These are phyloP conservation scores for Asterella californica DNA, from an alignment of 225 moss, liverwort and hornwort species.

Conservation along the genomic window DNA sequence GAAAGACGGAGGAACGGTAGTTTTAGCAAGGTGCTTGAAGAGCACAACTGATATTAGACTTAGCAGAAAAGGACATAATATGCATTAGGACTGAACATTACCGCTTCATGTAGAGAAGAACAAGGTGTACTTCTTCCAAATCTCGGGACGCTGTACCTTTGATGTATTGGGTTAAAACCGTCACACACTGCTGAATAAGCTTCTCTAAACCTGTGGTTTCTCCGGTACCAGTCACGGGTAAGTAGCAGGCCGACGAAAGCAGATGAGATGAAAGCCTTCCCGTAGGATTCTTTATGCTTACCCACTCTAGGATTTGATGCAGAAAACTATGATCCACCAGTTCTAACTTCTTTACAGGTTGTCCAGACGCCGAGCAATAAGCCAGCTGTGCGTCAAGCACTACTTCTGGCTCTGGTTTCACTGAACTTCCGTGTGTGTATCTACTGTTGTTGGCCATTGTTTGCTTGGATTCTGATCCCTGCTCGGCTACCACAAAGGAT, in stretches of 20 bases:
- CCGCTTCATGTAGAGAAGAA: slow-evolving; percentile 56
- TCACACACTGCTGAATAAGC: slow-evolving; percentile 49
- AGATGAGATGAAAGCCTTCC: slow-evolving; percentile 54
- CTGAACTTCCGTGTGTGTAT: background rate
- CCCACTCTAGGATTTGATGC: slow-evolving; percentile 10
- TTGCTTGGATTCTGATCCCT: background rate
- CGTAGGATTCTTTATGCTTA: slow-evolving; percentile 5
- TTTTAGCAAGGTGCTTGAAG: background rate
- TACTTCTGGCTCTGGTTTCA: background rate
- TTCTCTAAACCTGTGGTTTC: slow-evolving; percentile 31
- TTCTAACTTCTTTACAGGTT: background rate
- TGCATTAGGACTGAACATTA: slow-evolving; percentile 2
- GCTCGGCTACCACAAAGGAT: slow-evolving; percentile 21
- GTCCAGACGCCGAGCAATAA: background rate
- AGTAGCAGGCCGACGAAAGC: slow-evolving; percentile 54
- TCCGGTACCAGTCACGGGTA: slow-evolving; percentile 20
- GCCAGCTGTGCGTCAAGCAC: background rate
- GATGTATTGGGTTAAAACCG: slow-evolving; percentile 60
- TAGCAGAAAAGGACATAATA: background rate
- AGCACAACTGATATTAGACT: background rate
- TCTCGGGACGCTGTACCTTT: slow-evolving; percentile 50
- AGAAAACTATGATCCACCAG: slow-evolving; percentile 17
- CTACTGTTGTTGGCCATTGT: background rate
- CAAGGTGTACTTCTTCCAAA: slow-evolving; percentile 73
- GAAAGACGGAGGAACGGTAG: background rate